Evolutionary conservation across 164 flowering plant genomes (phyloP).

Genomic region (Stephania cephalantha): DNA sequence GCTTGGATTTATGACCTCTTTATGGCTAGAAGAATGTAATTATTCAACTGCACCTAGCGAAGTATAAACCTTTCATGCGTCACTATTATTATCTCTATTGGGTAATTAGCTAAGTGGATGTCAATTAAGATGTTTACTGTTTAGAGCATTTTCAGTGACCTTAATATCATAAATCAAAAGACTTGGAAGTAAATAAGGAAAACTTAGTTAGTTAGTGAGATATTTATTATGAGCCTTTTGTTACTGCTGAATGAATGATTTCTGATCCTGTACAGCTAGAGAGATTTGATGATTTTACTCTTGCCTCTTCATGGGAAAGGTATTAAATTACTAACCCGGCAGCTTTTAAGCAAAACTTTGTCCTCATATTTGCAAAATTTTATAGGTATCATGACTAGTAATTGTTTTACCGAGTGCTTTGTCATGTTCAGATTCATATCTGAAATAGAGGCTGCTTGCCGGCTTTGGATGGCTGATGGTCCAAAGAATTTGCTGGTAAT

Average conservation of each 20-base stretch:
- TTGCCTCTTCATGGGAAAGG: constrained; percentile 99
- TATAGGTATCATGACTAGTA: background rate
- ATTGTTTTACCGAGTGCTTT: constrained; percentile 3
- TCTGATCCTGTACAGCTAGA: constrained; percentile 45
- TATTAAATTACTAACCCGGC: constrained; percentile 16
- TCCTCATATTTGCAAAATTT: background rate
- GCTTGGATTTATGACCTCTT: no score
- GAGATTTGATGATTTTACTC: constrained; percentile 91
- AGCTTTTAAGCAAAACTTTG: background rate
- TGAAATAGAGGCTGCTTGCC: constrained; percentile 81
- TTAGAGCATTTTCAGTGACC: background rate
- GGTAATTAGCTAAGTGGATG: background rate
- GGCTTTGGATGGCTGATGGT: constrained; percentile 81
- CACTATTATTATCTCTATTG: background rate
- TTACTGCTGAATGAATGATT: background rate
- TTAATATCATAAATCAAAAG: background rate
- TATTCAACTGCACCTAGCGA: no score
- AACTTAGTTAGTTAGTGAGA: background rate
- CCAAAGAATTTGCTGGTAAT: constrained; percentile 74
- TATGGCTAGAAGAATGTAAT: no score
- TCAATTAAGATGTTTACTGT: background rate
- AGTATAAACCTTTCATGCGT: no score
- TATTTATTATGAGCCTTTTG: background rate
- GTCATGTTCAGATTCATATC: constrained; percentile 73
- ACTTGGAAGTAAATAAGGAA: background rate